Conservation (phyloP, 139 green algal genomes). For the Coelastrella sp. region DNA sequence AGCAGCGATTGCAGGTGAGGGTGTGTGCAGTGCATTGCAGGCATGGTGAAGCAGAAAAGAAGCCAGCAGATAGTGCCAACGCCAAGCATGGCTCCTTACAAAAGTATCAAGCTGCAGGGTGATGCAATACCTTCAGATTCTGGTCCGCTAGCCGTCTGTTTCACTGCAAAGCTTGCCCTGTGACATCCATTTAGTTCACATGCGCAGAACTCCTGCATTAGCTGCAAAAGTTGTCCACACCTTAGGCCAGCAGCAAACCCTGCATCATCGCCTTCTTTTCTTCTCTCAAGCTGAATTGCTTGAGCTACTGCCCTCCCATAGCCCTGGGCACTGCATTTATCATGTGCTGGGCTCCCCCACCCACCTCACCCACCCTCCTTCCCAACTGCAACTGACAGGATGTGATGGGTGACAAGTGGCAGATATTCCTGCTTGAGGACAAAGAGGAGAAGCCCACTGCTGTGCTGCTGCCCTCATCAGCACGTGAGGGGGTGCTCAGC, state of each 20-base stretch:
- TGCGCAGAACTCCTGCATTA: too few relatives aligned
- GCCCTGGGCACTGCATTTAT: neutral
- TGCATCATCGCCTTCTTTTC: too few relatives aligned
- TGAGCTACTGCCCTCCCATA: too few relatives aligned
- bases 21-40: neutral
- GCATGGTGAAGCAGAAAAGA: neutral
- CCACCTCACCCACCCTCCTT: too few relatives aligned
- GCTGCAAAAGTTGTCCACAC: too few relatives aligned
- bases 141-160: too few relatives aligned
- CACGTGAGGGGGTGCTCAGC: constrained; percentile 47
- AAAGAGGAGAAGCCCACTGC: constrained; percentile 78
- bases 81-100: neutral
- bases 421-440: constrained; percentile 81
- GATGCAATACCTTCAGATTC: too few relatives aligned
- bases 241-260: too few relatives aligned
- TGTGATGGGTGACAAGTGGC: constrained; percentile 72
- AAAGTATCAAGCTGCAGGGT: neutral
- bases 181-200: too few relatives aligned
- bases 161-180: too few relatives aligned
- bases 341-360: neutral
- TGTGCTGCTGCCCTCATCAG: constrained; percentile 67
- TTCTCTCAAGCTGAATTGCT: too few relatives aligned
- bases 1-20: constrained; percentile 63
- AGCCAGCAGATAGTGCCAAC: neutral
- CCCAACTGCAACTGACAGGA: constrained; percentile 14